phyloP scores from a whole-genome alignment of 2,329 filamentous ascomycete genomes.

The Phaeosphaeria sp. region DNA sequence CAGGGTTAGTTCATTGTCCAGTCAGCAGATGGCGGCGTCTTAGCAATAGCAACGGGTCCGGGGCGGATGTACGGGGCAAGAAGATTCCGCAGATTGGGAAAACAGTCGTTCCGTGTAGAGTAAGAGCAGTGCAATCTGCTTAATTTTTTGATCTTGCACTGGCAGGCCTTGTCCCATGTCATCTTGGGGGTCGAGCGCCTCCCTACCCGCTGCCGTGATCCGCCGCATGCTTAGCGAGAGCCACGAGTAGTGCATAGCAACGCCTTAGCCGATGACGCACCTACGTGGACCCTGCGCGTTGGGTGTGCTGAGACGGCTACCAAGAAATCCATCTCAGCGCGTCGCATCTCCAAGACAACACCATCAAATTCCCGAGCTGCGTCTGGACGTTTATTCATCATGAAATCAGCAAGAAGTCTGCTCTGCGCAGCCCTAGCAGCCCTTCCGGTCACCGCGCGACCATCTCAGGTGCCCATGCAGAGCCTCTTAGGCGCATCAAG shows the following conservation, averaged over 20 bases:
- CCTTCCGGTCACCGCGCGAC: conserved; percentile 21
- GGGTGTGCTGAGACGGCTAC: neutral
- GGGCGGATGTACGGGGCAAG: conserved; percentile 6
- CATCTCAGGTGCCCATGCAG: conserved; percentile 24
- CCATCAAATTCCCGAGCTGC: neutral
- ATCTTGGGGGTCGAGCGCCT: neutral
- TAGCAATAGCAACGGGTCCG: conserved; percentile 7
- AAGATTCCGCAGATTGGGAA: neutral
- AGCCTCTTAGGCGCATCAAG: conserved; percentile 17
- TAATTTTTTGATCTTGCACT: neutral
- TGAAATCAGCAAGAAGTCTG: conserved; percentile 24
- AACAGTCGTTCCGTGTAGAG: neutral
- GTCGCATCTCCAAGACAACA: neutral
- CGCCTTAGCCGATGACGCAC: conserved; percentile 7
- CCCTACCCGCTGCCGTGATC: conserved; percentile 1
- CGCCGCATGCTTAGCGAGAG: neutral
- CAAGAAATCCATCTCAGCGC: neutral
- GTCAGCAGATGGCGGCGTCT: conserved; percentile 16
- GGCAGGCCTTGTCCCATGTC: neutral
- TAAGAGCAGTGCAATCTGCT: neutral
- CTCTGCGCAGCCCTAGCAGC: conserved; percentile 20
- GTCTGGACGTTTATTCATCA: conserved; percentile 5
- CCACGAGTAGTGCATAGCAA: neutral
- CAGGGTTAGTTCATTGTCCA: conserved; percentile 21
- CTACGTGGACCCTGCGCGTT: neutral